Evolutionary conservation across 176 grass and related monocot species (phyloP).

Genomic region (Ensete glaucum): DNA sequence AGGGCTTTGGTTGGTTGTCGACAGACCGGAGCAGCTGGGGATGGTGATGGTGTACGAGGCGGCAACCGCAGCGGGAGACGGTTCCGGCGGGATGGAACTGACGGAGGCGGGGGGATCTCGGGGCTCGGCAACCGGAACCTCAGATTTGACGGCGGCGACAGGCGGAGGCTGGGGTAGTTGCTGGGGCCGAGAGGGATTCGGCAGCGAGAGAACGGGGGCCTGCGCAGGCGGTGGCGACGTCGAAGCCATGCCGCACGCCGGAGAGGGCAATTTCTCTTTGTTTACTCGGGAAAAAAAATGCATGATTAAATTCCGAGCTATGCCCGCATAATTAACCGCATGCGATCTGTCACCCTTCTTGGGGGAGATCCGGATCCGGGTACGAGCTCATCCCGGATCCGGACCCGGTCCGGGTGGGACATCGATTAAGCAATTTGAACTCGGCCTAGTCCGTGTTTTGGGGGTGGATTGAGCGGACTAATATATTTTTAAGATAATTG

Average conservation of each 20-base stretch:
- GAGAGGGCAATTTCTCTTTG: background rate
- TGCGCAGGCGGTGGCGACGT: background rate
- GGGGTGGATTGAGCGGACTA: too few species aligned
- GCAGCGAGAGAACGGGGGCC: background rate
- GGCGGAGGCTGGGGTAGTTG: constrained; percentile 5
- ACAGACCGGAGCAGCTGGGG: constrained; percentile 79
- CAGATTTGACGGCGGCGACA: constrained; percentile 31
- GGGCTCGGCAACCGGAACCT: constrained; percentile 16
- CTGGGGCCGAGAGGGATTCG: constrained; percentile 1
- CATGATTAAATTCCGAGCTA: background rate
- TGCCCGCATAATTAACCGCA: background rate
- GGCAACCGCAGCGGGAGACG: constrained; percentile 6
- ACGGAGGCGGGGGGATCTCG: constrained; percentile 8
- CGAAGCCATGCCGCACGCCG: constrained; percentile 4
- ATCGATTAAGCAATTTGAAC: too few species aligned
- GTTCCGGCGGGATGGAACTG: constrained; percentile 1
- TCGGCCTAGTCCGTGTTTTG: too few species aligned
- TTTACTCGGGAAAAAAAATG: too few species aligned
- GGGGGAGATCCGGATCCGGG: background rate
- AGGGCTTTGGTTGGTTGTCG: background rate
- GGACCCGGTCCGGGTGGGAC: too few species aligned
- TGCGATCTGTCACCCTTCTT: background rate
- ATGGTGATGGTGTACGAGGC: constrained; percentile 57
- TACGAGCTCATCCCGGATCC: background rate
- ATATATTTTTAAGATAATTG: too few species aligned